These are phyloP conservation scores for Calophaca sinica DNA, from an alignment of 306 rosid species.

Conservation along the genomic window DNA sequence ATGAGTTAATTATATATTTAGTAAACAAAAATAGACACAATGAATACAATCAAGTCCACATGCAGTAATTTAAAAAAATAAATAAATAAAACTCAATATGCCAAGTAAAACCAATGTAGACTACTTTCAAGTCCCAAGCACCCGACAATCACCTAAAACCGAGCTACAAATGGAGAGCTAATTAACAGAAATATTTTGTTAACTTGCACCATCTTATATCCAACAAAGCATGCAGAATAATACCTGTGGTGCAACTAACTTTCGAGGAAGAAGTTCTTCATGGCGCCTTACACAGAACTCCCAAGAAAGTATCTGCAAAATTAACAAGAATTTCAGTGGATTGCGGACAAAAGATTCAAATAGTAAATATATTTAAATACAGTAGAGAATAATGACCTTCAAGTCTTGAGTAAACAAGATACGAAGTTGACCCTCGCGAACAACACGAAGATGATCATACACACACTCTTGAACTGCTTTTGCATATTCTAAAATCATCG, in stretches of 20 bases:
- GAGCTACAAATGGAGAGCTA: neutral
- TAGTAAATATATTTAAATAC: slow-evolving; percentile 1
- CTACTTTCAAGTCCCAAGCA: neutral
- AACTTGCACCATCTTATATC: neutral
- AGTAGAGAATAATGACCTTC: slow-evolving; percentile 59
- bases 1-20: neutral
- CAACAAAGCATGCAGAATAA: slow-evolving; percentile 32
- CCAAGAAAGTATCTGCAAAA: slow-evolving; percentile 83
- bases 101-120: neutral
- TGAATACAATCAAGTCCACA: neutral
- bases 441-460: slow-evolving; percentile 96
- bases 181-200: neutral
- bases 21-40: too few species aligned
- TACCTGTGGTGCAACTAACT: slow-evolving; percentile 97
- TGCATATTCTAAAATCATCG: slow-evolving; percentile 88
- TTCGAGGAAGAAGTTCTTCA: slow-evolving; percentile 98
- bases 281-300: slow-evolving; percentile 95
- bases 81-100: neutral
- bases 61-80: neutral
- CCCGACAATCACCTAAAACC: neutral
- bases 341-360: slow-evolving; percentile 14
- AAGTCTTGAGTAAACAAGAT: slow-evolving; percentile 82
- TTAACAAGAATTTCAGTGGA: neutral
- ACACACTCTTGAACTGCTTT: slow-evolving; percentile 97
- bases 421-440: slow-evolving; percentile 98